Evolutionary conservation across 83 land plant genomes (phyloP).

Genomic region (Picea abies): DNA sequence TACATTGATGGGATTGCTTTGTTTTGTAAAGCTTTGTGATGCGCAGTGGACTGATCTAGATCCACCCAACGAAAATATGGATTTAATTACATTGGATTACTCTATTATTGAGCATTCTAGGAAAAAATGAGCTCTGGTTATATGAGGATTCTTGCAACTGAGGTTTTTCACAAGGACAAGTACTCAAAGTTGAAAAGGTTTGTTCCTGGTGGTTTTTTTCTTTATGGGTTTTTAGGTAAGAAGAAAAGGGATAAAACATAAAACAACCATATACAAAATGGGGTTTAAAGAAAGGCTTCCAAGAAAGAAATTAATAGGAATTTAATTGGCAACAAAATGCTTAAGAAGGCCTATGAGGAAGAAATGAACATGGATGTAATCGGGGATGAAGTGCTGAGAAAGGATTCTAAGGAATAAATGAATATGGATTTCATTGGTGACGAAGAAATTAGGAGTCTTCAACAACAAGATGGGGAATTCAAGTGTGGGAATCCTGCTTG

Average conservation of each 20-base stretch:
- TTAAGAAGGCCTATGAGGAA: not conserved
- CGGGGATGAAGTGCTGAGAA: slow-evolving; percentile 16
- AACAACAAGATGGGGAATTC: slow-evolving; percentile 23
- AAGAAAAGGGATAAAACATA: not conserved
- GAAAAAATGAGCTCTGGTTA: slow-evolving; percentile 6
- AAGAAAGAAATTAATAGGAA: slow-evolving; percentile 3
- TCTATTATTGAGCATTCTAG: not conserved
- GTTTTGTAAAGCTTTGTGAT: slow-evolving; percentile 51
- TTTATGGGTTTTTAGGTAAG: slow-evolving; percentile 26
- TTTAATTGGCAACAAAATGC: slow-evolving; percentile 24
- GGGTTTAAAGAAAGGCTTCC: not conserved
- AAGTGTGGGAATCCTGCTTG: slow-evolving; percentile 30
- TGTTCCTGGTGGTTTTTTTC: slow-evolving; percentile 19
- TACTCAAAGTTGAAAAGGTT: slow-evolving; percentile 1
- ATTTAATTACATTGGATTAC: not conserved
- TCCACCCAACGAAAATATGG: not conserved
- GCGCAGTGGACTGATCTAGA: slow-evolving; percentile 34
- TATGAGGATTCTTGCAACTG: slow-evolving; percentile 28
- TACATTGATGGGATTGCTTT: slow-evolving; percentile 57
- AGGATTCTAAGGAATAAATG: slow-evolving; percentile 4
- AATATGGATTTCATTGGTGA: slow-evolving; percentile 28
- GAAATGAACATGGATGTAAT: slow-evolving; percentile 9
- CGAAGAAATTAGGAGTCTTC: slow-evolving; percentile 39
- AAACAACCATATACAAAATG: too few species aligned
- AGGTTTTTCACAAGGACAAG: slow-evolving; percentile 23